phyloP scores from a whole-genome alignment of 1,284 basidiomycete species.

The Polyporus tsugae region DNA sequence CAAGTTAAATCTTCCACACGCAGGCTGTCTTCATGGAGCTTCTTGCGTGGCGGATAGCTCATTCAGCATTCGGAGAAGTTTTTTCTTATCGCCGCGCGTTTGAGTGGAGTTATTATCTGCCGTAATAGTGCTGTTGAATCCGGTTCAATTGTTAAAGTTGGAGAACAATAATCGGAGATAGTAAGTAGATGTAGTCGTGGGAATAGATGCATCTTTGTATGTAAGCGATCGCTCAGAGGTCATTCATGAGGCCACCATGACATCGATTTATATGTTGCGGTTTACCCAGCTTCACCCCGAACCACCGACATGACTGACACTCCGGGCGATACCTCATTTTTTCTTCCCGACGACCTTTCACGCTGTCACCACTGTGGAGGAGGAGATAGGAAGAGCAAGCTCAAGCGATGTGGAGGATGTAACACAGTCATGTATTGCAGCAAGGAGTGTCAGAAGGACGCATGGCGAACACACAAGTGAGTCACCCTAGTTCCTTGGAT shows the following conservation, averaged over 20 bases:
- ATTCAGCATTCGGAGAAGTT: too few relatives aligned
- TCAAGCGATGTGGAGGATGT: conserved; percentile 16
- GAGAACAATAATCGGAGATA: not conserved
- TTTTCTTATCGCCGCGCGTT: too few relatives aligned
- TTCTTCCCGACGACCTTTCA: conserved; percentile 6
- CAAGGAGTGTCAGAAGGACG: conserved; percentile 19
- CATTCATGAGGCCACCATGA: not conserved
- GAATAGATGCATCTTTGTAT: not conserved
- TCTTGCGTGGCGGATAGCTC: too few relatives aligned
- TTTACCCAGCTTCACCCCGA: not conserved
- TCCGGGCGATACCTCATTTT: conserved; percentile 3
- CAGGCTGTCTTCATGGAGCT: too few relatives aligned
- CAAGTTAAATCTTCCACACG: too few relatives aligned
- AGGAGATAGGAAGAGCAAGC: conserved; percentile 3
- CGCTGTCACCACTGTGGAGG: conserved; percentile 17
- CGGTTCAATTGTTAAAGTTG: too few relatives aligned
- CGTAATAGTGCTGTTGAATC: too few relatives aligned
- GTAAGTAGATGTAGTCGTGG: not conserved
- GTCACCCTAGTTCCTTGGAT: not conserved
- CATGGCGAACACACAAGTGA: conserved; percentile 21
- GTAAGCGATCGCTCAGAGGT: not conserved
- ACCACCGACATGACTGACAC: conserved; percentile 2
- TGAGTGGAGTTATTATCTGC: too few relatives aligned
- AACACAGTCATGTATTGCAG: conserved; percentile 17
- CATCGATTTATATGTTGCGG: not conserved